These are phyloP conservation scores for Dactylellina cionopaga DNA, from an alignment of 2,329 filamentous ascomycete species.

Conservation along the genomic window DNA sequence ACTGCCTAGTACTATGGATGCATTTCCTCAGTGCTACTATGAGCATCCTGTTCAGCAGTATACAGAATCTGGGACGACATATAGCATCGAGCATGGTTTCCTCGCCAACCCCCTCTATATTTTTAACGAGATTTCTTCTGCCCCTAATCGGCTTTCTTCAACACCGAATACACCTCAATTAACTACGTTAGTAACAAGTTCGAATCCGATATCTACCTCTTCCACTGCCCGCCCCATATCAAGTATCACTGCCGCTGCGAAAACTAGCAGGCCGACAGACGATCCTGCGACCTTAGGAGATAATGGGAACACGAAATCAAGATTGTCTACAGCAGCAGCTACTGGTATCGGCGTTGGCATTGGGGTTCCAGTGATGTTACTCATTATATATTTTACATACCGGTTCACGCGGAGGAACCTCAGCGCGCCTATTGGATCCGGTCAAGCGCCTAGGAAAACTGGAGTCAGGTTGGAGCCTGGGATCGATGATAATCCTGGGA, in stretches of 20 bases:
- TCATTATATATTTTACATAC: not conserved
- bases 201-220: too few species aligned
- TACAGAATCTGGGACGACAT: not conserved
- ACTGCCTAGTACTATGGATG: too few species aligned
- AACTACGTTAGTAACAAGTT: too few species aligned
- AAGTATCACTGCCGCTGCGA: not conserved
- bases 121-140: not conserved
- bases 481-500: too few species aligned
- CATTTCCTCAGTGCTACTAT: not conserved
- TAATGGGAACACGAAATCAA: not conserved
- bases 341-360: not conserved
- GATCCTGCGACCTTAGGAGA: not conserved
- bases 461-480: too few species aligned
- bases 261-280: not conserved
- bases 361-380: not conserved
- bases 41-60: not conserved
- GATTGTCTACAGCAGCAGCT: not conserved
- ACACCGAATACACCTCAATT: too few species aligned
- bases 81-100: not conserved
- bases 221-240: not conserved
- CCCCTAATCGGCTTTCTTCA: too few species aligned
- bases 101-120: not conserved
- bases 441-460: too few species aligned
- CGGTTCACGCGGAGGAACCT: not conserved
- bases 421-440: too few species aligned